These are phyloP conservation scores for Ceratobasidium sp. DNA, from an alignment of 1,284 basidiomycete genomes.

Conservation along the genomic window DNA sequence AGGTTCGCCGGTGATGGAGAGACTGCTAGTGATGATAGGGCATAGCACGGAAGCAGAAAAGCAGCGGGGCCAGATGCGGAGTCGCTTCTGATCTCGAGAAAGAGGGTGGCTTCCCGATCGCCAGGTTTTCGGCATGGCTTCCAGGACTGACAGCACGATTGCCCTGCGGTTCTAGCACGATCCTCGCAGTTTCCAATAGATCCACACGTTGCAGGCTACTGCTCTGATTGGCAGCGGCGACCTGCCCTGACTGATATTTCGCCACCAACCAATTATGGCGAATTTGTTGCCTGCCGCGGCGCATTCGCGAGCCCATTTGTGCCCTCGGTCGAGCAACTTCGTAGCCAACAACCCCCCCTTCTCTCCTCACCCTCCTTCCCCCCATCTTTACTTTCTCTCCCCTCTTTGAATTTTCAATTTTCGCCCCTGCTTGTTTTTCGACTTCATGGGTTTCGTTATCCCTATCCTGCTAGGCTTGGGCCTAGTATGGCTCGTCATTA, in stretches of 20 bases:
- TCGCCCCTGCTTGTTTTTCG: not conserved
- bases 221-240: conserved; percentile 6
- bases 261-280: conserved; percentile 40
- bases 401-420: not conserved
- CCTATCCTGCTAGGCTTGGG: conserved; percentile 17
- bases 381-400: not conserved
- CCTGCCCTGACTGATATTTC: not conserved
- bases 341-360: conserved; percentile 10
- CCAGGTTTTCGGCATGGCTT: conserved; percentile 1
- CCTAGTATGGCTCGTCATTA: conserved; percentile 29
- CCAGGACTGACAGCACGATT: not conserved
- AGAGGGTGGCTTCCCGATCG: too few species aligned
- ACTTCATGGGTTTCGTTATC: conserved; percentile 7
- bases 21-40: not conserved
- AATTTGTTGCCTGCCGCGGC: conserved; percentile 21
- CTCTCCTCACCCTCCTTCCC: too few species aligned
- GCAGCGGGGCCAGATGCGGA: too few species aligned
- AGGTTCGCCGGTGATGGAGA: not conserved
- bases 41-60: conserved; percentile 1
- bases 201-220: conserved; percentile 25
- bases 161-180: not conserved
- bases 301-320: conserved; percentile 28
- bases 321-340: not conserved
- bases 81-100: too few species aligned
- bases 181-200: not conserved